phyloP scores from a whole-genome alignment of 169 alveolate species.

The Cryptosporidium baileyi region DNA sequence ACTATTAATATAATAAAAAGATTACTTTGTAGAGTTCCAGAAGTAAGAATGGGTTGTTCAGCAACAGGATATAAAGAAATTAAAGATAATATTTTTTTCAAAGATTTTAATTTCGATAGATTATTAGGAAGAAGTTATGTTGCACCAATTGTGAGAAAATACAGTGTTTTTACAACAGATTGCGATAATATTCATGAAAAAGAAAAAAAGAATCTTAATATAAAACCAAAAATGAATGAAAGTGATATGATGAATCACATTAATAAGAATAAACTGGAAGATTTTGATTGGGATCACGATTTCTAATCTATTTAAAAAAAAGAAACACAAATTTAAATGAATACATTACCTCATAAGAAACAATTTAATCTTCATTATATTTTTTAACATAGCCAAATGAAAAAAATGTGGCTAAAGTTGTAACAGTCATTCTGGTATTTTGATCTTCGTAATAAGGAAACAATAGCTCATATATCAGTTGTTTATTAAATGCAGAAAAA shows the following conservation, averaged over 20 bases:
- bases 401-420: constrained; percentile 43
- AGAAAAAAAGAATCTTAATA: not conserved
- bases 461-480: constrained; percentile 47
- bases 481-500: constrained; percentile 63
- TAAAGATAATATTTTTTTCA: constrained; percentile 82
- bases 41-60: constrained; percentile 89
- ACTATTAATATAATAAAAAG: constrained; percentile 87
- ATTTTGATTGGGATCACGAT: constrained; percentile 61
- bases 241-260: not conserved
- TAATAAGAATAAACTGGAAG: too few relatives aligned
- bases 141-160: constrained; percentile 53
- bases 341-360: not conserved
- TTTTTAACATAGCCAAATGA: constrained; percentile 45
- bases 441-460: constrained; percentile 55
- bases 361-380: not conserved
- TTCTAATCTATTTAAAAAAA: not conserved
- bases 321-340: not conserved
- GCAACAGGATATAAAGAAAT: constrained; percentile 88
- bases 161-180: constrained; percentile 33
- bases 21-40: constrained; percentile 88
- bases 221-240: not conserved
- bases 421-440: constrained; percentile 32
- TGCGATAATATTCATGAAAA: not conserved
- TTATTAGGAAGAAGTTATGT: constrained; percentile 81
- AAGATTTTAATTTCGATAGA: constrained; percentile 87